Conservation (phyloP, 225 moss, liverwort and hornwort species). For the Asterella californica region DNA sequence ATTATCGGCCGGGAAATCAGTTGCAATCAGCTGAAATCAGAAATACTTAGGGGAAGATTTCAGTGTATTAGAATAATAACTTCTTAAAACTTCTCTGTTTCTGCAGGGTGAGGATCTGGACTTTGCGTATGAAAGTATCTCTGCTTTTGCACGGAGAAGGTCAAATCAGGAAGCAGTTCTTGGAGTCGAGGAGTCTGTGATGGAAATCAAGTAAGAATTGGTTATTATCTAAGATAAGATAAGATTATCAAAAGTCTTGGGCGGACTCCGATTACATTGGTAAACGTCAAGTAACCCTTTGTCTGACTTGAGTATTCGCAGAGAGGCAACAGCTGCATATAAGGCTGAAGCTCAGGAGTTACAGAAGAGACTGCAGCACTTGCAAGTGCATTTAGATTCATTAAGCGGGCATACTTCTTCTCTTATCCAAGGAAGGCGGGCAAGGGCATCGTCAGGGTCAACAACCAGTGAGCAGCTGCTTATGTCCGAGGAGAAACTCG, state of each 20-base stretch:
- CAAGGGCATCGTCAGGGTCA: constrained; percentile 71
- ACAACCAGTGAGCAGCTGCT: constrained; percentile 70
- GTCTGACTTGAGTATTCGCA: not conserved
- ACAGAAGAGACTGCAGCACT: constrained; percentile 70
- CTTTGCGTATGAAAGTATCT: constrained; percentile 95
- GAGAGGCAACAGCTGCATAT: constrained; percentile 71
- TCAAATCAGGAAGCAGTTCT: constrained; percentile 92
- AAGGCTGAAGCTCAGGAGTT: constrained; percentile 70
- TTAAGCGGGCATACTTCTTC: constrained; percentile 74
- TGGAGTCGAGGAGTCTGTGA: constrained; percentile 88
- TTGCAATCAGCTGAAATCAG: not conserved
- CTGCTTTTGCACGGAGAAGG: constrained; percentile 82
- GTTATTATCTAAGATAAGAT: not conserved
- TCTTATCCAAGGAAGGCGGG: constrained; percentile 80
- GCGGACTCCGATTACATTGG: not conserved
- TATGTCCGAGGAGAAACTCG: constrained; percentile 79
- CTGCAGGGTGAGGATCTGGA: constrained; percentile 90
- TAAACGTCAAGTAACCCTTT: not conserved
- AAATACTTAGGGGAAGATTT: not conserved
- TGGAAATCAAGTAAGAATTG: constrained; percentile 72
- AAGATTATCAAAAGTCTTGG: not conserved
- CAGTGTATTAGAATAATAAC: not conserved
- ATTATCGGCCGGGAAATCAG: too few species aligned
- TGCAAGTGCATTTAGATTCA: constrained; percentile 81
- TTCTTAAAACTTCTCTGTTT: not conserved